Base-by-base conservation (phyloP, 371 early-diverging fungal genomes). In the Thermomucor indicae-seudaticae region DNA sequence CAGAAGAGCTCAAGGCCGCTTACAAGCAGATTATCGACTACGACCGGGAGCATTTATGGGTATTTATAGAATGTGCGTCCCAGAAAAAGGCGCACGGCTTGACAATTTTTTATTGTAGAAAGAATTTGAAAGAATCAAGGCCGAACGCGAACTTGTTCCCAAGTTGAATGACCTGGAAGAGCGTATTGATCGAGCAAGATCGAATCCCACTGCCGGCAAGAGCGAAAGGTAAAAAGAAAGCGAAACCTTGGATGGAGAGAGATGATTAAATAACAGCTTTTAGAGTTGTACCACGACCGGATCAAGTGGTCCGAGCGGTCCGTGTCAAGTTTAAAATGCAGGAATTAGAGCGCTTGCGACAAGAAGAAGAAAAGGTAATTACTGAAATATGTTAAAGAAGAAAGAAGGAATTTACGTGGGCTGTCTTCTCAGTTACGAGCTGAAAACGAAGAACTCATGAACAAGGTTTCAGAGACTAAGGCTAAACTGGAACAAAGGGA, bases 271-370 rank as follows among this genome's bases (percentile, higher is more conserved):
- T 7, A 20, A 27, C 12, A 6, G 0, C 11, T 19, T n/a, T 12
- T 39, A 53, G 41, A 17, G 23, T 28, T 6, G 41, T 47, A 16
- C 54, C 54, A 17, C 22, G 47, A 40, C 54, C 54, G 24, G 38
- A 40, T 5, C 28, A 30, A 23, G 41, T 46, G 0, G 23, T 47
- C 17, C 54, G 47, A 43, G 44, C 54, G 24, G n/a, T 53, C 20
- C 40, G 54, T 7, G 40, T 53, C 29, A 38, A 53, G 17, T 20
- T 53, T 20, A 53, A 53, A 35, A 40, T 46, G 47, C 19, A 47
- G 32, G 54, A 47, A 32, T 32, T 53, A 30, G 29, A 37, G 19
- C 28, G 34, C 5, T 24, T 53, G 19, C 27, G 32, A 23, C 20
- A 43, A 41, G 47, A 38, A 14, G 54, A 53, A 29, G 24, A 11